phyloP scores from a whole-genome alignment of 805 yeast genomes.

The Lipomyces sp. region DNA sequence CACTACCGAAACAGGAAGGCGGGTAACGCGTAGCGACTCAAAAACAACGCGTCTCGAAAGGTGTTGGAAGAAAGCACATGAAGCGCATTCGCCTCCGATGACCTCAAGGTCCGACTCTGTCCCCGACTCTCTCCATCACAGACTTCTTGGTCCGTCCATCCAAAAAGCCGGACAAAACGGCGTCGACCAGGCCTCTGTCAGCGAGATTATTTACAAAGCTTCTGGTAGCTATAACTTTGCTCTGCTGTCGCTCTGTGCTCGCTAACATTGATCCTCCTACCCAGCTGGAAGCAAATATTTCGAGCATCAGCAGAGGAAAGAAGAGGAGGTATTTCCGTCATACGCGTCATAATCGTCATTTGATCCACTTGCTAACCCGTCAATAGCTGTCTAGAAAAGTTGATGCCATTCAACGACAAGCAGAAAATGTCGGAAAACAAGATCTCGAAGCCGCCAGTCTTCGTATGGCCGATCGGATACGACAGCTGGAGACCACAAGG shows the following conservation, averaged over 20 bases:
- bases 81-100: background rate
- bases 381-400: conserved; percentile 17
- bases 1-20: no score
- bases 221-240: conserved; percentile 13
- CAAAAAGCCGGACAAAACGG: conserved; percentile 31
- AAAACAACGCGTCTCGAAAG: no score
- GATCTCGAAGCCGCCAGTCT: conserved; percentile 22
- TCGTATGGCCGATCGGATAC: conserved; percentile 10
- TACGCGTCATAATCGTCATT: background rate
- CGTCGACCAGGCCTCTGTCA: conserved; percentile 30
- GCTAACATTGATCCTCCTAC: background rate
- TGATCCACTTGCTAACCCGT: background rate
- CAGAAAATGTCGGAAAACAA: conserved; percentile 12
- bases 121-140: conserved; percentile 21
- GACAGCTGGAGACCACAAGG: conserved; percentile 16
- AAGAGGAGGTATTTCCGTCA: conserved; percentile 11
- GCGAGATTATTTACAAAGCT: conserved; percentile 29
- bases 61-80: no score
- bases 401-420: conserved; percentile 8
- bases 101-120: background rate
- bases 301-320: conserved; percentile 29
- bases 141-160: conserved; percentile 31
- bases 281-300: conserved; percentile 30
- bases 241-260: no score
- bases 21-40: no score